Evolutionary conservation across 129 eudicot species (phyloP).

Genomic region (Pseudognaphalium luteoalbum): DNA sequence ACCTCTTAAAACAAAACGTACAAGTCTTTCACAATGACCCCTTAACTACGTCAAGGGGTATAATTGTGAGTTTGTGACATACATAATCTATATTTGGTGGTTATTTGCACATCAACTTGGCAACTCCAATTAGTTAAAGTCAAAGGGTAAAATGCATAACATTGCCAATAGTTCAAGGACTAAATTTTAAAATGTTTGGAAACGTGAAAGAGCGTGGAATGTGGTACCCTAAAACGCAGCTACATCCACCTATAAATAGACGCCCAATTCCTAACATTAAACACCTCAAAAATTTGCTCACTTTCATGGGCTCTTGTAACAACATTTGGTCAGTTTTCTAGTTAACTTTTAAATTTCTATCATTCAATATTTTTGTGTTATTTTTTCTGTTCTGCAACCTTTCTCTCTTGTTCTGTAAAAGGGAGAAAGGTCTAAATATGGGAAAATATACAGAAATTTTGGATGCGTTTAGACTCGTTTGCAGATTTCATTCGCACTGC

Average conservation of each 20-base stretch:
- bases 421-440: conserved; percentile 48
- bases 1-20: conserved; percentile 21
- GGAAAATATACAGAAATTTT: conserved; percentile 62
- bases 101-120: not conserved
- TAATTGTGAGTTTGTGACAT: conserved; percentile 4
- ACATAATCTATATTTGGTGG: not conserved
- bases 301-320: conserved; percentile 49
- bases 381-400: conserved; percentile 15
- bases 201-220: conserved; percentile 31
- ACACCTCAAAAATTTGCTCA: conserved; percentile 16
- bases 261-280: conserved; percentile 6
- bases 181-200: not conserved
- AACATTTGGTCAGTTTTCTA: conserved; percentile 52
- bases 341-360: not conserved
- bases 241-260: conserved; percentile 20
- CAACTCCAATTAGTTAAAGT: not conserved
- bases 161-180: conserved; percentile 5
- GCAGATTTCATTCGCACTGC: conserved; percentile 86
- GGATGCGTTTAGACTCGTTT: conserved; percentile 69
- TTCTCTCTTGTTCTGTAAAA: conserved; percentile 27
- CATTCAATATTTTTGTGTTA: conserved; percentile 13
- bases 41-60: conserved; percentile 11
- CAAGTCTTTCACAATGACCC: conserved; percentile 21
- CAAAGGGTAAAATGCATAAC: not conserved
- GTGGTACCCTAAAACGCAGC: conserved; percentile 23